Evolutionary conservation across 2,329 filamentous ascomycete genomes (phyloP).

Genomic region (Tolypocladium pustulatum): DNA sequence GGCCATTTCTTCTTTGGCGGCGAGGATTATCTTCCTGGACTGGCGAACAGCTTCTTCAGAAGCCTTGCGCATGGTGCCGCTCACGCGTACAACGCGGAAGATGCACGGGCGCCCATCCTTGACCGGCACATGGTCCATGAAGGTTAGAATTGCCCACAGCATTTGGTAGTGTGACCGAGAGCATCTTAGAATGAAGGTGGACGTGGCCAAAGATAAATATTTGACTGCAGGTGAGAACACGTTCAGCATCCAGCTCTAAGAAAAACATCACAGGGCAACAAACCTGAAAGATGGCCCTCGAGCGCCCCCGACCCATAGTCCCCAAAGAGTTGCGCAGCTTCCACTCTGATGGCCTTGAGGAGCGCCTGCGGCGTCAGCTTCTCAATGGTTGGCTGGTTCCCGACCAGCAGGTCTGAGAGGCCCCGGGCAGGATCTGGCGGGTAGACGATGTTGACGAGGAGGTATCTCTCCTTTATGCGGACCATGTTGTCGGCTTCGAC

Average conservation of each 20-base stretch:
- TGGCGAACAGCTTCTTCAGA: constrained; percentile 82
- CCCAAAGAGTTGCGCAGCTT: constrained; percentile 67
- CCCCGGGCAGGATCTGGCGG: constrained; percentile 42
- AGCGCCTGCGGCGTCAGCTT: constrained; percentile 57
- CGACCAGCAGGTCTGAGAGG: constrained; percentile 53
- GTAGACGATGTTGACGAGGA: constrained; percentile 90
- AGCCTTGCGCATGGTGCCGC: constrained; percentile 84
- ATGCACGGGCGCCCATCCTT: constrained; percentile 57
- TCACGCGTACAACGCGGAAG: constrained; percentile 76
- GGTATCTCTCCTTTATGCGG: constrained; percentile 88
- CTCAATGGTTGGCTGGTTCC: constrained; percentile 70
- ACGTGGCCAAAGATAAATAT: constrained; percentile 86
- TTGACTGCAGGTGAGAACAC: constrained; percentile 50
- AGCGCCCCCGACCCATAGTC: constrained; percentile 78
- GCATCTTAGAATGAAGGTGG: constrained; percentile 82
- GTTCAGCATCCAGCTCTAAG: not conserved
- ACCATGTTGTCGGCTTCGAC: constrained; percentile 55
- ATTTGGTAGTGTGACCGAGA: constrained; percentile 74
- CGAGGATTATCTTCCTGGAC: constrained; percentile 60
- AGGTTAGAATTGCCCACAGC: constrained; percentile 81
- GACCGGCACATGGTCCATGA: constrained; percentile 60
- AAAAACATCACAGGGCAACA: constrained; percentile 3
- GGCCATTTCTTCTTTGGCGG: constrained; percentile 39
- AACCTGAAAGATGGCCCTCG: constrained; percentile 59
- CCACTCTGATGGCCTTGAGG: constrained; percentile 56